Evolutionary conservation across 106 monocot genomes (phyloP), one percentile per base, ranked within the genome.

Genomic region (Acanthochlamys bracteata): DNA sequence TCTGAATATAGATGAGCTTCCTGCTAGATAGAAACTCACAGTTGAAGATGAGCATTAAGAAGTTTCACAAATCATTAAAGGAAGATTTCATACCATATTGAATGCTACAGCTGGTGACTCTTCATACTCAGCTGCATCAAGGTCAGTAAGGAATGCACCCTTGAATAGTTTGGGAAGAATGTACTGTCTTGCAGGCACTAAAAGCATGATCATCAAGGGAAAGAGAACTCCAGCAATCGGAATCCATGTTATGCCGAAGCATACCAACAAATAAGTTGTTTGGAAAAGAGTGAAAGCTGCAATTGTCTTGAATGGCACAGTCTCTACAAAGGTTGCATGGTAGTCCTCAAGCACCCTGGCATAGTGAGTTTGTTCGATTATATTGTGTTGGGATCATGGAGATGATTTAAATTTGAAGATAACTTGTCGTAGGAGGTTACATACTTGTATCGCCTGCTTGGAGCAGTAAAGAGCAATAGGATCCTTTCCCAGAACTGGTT

Each of bases 401-500:
- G 25, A 17, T 41, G 4, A 42, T 11, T 19, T 7, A 53, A 55
- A 19, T 4, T 21, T 16, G 14, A 61, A 2, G 16, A 7, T 8
- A 46, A 43, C 42, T 1, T 14, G 7, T 43, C 7, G 19, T 20
- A 33, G 65, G 13, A 7, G 4, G 20, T 55, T 21, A 64, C 47
- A 42, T 64, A 91, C 92, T 93, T 84, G 76, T 74, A 93, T 81
- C 92, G 59, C 66, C 84, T 71, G 60, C 87, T 79, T 33, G 92
- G 92, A 55, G 92, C 82, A 53, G 88, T 93, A 68, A 93, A 88
- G 57, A 88, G 77, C 26, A 93, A 76, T 10, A 93, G 74, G 24
- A 93, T 93, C 60, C 92, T 76, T 22, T 93, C 92, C 88, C 88
- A 93, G 66, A 93, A 93, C 53, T 93, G 92, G 65, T 93, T 93